Base-by-base conservation (phyloP, 2,329 filamentous ascomycete genomes). In the Bisporella sp. region DNA sequence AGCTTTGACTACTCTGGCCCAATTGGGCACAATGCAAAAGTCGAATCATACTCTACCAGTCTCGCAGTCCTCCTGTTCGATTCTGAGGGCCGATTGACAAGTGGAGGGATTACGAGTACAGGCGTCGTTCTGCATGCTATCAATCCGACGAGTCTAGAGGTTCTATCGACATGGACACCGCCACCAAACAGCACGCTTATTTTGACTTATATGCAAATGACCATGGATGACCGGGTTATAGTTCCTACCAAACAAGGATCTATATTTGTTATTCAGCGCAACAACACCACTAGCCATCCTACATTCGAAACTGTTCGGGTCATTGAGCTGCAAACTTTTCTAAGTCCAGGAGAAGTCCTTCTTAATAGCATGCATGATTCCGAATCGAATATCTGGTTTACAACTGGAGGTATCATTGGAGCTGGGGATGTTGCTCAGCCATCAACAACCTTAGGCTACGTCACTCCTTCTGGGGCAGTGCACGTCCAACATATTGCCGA, bases 401-500 rank as follows among this genome's bases (percentile, higher is more conserved):
- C 45, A 12, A 47, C 45, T 9, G 45, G 45, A 6, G 31, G 9
- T 5, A 47, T 47, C 35, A 21, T 47, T 11, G 45, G 45, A 5
- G 6, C 7, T 28, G 33, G 12, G 9, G 44, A 31, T 4, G 9
- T 28, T 4, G 31, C 35, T 6, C 11, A 47, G 35, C 13, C 13
- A 9, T n/a, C 31, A 12, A 47, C 33, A 4, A 47, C 45, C 9
- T 9, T 47, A 5, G 45, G 45, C 6, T 47, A 47, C 45, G 31
- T 40, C 13, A 47, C 45, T 5, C 45, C 45, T 9, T n/a, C 13
- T 12, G 13, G 40, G 12, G 7, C 11, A 21, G 32, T 54, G 8
- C 40, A 50, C 41, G 9, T 31, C 11, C 5, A 41, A 12, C 52
- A 53, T 31, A 41, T 56, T 6, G 33, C 39, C 5, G 40, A 51